Conservation (phyloP, 1,284 basidiomycete species). For the Trichosporon asahii region DNA sequence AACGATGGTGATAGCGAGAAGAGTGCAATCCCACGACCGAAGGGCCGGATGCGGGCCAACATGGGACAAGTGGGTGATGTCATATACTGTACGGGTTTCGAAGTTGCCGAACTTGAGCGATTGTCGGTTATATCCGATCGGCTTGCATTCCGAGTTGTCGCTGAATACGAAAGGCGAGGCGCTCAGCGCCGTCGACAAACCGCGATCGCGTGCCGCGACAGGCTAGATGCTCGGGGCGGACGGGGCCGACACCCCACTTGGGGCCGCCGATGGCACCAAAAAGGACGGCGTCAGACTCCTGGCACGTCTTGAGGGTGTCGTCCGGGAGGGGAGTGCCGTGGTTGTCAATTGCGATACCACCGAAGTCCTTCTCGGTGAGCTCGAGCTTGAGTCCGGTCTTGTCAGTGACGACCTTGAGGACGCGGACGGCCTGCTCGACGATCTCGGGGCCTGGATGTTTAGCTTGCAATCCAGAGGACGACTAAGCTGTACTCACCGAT, state of each 20-base stretch:
- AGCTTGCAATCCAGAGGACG: conserved; percentile 8
- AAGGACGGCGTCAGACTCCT: conserved; percentile 84
- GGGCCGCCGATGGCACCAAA: conserved; percentile 96
- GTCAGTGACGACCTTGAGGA: conserved; percentile 73
- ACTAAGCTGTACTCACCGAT: conserved; percentile 65
- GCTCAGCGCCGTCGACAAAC: too few relatives aligned
- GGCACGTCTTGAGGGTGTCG: conserved; percentile 79
- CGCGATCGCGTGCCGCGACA: too few relatives aligned
- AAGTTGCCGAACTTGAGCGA: not conserved
- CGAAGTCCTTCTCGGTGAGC: conserved; percentile 68
- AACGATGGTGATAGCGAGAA: not conserved
- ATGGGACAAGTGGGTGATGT: not conserved
- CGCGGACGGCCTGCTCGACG: conserved; percentile 78
- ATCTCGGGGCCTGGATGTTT: conserved; percentile 78
- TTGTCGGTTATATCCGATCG: not conserved
- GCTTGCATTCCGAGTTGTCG: too few relatives aligned
- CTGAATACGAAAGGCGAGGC: not conserved
- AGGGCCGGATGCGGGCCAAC: not conserved
- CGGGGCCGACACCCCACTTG: conserved; percentile 92
- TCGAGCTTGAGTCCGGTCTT: conserved; percentile 71
- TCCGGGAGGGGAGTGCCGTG: conserved; percentile 78
- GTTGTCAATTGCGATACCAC: conserved; percentile 89
- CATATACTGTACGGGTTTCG: conserved; percentile 8
- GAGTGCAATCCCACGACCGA: not conserved
- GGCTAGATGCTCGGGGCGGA: conserved; percentile 91